These are phyloP conservation scores for Isoetes taiwanensis DNA, from an alignment of 75 land plant species.

Conservation along the genomic window DNA sequence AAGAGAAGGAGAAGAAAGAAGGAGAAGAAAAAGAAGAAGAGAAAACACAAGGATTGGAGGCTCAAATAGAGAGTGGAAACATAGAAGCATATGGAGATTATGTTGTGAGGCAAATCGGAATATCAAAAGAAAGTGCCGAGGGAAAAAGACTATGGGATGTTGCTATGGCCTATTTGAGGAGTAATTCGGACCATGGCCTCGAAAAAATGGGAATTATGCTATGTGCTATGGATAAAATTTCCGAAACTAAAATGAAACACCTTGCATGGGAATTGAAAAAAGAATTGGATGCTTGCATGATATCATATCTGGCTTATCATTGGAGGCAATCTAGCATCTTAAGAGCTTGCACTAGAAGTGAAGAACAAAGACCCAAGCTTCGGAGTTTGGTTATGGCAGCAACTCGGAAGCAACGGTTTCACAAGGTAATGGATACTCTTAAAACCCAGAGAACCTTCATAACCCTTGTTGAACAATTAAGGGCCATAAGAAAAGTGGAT, in stretches of 20 bases:
- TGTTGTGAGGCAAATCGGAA: too few relatives aligned
- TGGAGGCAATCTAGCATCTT: conserved; percentile 39
- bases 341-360: not conserved
- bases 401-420: conserved; percentile 15
- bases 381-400: conserved; percentile 10
- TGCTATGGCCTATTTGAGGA: too few relatives aligned
- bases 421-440: not conserved
- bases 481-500: not conserved
- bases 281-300: conserved; percentile 61
- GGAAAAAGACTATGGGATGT: too few relatives aligned
- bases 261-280: conserved; percentile 33
- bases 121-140: too few relatives aligned
- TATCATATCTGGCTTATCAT: conserved; percentile 64
- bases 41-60: too few relatives aligned
- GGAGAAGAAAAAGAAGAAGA: too few relatives aligned
- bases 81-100: too few relatives aligned
- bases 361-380: not conserved
- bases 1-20: too few relatives aligned
- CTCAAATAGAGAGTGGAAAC: too few relatives aligned
- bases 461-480: conserved; percentile 8
- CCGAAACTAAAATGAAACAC: conserved; percentile 22
- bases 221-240: too few relatives aligned
- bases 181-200: too few relatives aligned
- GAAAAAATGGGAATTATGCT: too few relatives aligned
- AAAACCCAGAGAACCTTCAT: not conserved